These are phyloP conservation scores for Gracilaria domingensis DNA, from an alignment of 23 red algal species.

Conservation along the genomic window DNA sequence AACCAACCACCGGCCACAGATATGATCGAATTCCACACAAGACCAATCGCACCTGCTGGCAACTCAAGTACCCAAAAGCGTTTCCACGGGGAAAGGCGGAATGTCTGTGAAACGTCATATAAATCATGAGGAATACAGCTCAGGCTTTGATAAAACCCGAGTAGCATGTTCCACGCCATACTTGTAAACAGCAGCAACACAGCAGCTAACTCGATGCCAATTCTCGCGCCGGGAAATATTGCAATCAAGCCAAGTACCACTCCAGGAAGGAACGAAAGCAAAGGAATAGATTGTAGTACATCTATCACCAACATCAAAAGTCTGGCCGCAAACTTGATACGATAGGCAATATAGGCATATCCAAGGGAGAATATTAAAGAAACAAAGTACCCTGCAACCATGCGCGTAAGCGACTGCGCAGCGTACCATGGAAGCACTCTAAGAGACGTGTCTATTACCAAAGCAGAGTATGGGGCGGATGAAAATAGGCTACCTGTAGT, in stretches of 20 bases:
- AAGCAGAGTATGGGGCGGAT: slow-evolving; percentile 60
- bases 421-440: slow-evolving; percentile 85
- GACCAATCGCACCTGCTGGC: slow-evolving; percentile 84
- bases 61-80: slow-evolving; percentile 95
- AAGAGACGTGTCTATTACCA: slow-evolving; percentile 60
- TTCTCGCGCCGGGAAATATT: slow-evolving; percentile 90
- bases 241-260: slow-evolving; percentile 94
- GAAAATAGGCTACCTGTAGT: slow-evolving; percentile 74
- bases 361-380: slow-evolving; percentile 91
- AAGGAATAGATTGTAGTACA: slow-evolving; percentile 94
- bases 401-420: slow-evolving; percentile 80
- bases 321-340: slow-evolving; percentile 90
- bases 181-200: slow-evolving; percentile 96
- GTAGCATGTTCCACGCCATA: slow-evolving; percentile 99
- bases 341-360: slow-evolving; percentile 96
- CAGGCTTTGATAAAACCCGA: slow-evolving; percentile 97
- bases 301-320: slow-evolving; percentile 93
- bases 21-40: slow-evolving; percentile 99
- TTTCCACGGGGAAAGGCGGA: slow-evolving; percentile 90
- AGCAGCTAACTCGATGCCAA: slow-evolving; percentile 95
- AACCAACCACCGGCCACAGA: slow-evolving; percentile 99
- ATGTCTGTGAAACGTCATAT: slow-evolving; percentile 81
- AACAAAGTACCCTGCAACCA: slow-evolving; percentile 86
- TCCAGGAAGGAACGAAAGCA: slow-evolving; percentile 95
- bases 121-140: slow-evolving; percentile 92